Percentiles rank a stretch among this genome's conserved stretches.
Evolutionary conservation across 164 flowering plant species (phyloP).

Genomic region (Umbellularia californica): DNA sequence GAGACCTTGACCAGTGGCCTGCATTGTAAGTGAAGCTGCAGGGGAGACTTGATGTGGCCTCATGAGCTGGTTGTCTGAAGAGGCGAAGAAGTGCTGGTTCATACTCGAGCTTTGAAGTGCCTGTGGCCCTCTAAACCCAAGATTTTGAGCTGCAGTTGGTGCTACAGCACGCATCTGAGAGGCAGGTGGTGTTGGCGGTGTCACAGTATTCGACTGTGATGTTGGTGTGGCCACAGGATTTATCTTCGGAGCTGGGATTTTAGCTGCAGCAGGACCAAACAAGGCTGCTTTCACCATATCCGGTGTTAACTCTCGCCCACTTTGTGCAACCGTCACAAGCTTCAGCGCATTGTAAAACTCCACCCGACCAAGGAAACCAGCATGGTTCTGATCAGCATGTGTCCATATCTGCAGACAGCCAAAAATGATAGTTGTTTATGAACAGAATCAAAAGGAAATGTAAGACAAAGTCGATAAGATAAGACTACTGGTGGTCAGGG

Average conservation of each 20-base stretch:
- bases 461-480: neutral
- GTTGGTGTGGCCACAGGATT: slow-evolving; percentile 48
- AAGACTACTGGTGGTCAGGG: neutral
- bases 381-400: slow-evolving; percentile 66
- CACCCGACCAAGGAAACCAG: slow-evolving; percentile 76
- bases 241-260: slow-evolving; percentile 91
- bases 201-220: slow-evolving; percentile 31
- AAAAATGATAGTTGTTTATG: neutral
- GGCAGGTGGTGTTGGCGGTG: slow-evolving; percentile 36
- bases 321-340: slow-evolving; percentile 95
- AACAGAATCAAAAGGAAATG: neutral
- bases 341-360: slow-evolving; percentile 92
- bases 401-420: slow-evolving; percentile 68
- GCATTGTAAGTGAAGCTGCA: slow-evolving; percentile 38
- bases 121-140: slow-evolving; percentile 53
- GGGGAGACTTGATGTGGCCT: slow-evolving; percentile 53
- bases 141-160: slow-evolving; percentile 37
- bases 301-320: slow-evolving; percentile 81
- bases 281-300: slow-evolving; percentile 92
- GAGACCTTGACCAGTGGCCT: slow-evolving; percentile 29
- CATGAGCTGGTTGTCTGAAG: slow-evolving; percentile 44
- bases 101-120: slow-evolving; percentile 30
- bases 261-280: slow-evolving; percentile 84
- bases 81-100: slow-evolving; percentile 40
- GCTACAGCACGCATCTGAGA: slow-evolving; percentile 33